A percentile compares a stretch with the other conserved stretches of the same genome.
Evolutionary conservation across 2,329 filamentous ascomycete genomes (phyloP).

Genomic region (Myriangium duriaei): DNA sequence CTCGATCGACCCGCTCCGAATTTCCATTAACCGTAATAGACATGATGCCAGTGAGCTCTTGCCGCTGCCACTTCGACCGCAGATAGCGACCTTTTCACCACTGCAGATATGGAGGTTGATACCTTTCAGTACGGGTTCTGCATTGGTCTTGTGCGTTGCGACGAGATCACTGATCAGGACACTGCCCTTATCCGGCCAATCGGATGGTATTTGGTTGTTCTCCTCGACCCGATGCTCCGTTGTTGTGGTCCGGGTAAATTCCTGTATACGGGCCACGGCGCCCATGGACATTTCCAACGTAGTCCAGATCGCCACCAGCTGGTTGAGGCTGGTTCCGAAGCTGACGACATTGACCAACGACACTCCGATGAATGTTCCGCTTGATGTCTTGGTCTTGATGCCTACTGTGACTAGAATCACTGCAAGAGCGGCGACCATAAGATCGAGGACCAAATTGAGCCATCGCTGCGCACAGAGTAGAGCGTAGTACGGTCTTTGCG

Average conservation of each 20-base stretch:
- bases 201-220: too few species aligned
- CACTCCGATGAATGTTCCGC: slow-evolving; percentile 37
- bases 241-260: slow-evolving; percentile 26
- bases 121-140: slow-evolving; percentile 24
- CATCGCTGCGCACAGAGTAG: slow-evolving; percentile 34
- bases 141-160: neutral
- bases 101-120: slow-evolving; percentile 34
- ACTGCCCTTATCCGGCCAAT: too few species aligned
- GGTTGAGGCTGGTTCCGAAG: slow-evolving; percentile 38
- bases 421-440: slow-evolving; percentile 23
- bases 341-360: slow-evolving; percentile 40
- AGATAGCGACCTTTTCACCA: slow-evolving; percentile 38
- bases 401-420: slow-evolving; percentile 23
- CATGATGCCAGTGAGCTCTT: slow-evolving; percentile 39
- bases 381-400: slow-evolving; percentile 25
- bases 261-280: slow-evolving; percentile 40
- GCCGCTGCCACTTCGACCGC: slow-evolving; percentile 42
- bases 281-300: slow-evolving; percentile 44
- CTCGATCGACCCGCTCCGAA: slow-evolving; percentile 29
- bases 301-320: slow-evolving; percentile 40
- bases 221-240: too few species aligned
- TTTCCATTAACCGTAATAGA: slow-evolving; percentile 37
- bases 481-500: slow-evolving; percentile 34
- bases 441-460: slow-evolving; percentile 30
- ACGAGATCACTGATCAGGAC: too few species aligned